Evolutionary conservation across 2,329 filamentous ascomycete genomes (phyloP).

Genomic region (Sporothrix sp.): DNA sequence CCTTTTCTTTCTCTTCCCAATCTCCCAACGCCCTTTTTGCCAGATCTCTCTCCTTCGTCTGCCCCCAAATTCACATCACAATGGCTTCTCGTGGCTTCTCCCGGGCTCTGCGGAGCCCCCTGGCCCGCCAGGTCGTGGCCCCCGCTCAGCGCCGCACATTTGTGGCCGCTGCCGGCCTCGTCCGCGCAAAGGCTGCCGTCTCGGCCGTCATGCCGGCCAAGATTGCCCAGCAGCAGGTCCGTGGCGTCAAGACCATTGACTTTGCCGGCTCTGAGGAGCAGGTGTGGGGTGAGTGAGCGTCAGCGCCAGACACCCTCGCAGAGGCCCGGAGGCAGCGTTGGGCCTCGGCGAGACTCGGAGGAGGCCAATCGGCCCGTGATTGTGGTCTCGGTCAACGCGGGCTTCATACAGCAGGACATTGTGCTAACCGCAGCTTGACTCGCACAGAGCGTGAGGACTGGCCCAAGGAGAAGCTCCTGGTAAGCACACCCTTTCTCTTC

Average conservation of each 20-base stretch:
- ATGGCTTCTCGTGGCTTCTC: slow-evolving; percentile 73
- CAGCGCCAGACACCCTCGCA: no score
- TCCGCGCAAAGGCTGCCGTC: slow-evolving; percentile 43
- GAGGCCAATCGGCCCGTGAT: no score
- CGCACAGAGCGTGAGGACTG: slow-evolving; percentile 85
- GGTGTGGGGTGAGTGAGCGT: slow-evolving; percentile 63
- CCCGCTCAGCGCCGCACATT: slow-evolving; percentile 55
- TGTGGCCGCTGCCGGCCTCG: slow-evolving; percentile 47
- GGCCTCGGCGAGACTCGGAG: not conserved
- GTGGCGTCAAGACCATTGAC: slow-evolving; percentile 97
- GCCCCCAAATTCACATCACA: slow-evolving; percentile 26
- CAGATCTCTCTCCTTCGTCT: slow-evolving; percentile 6
- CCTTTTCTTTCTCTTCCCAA: slow-evolving; percentile 2
- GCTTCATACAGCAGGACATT: not conserved
- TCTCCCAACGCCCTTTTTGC: not conserved
- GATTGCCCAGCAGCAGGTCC: slow-evolving; percentile 51
- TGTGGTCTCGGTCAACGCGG: no score
- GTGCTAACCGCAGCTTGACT: not conserved
- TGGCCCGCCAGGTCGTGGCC: slow-evolving; percentile 54
- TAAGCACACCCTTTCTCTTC: slow-evolving; percentile 48
- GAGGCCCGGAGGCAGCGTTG: not conserved
- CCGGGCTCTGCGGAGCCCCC: slow-evolving; percentile 53
- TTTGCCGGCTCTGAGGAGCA: slow-evolving; percentile 93
- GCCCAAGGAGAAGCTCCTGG: slow-evolving; percentile 95
- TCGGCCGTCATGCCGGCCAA: slow-evolving; percentile 24